Conservation (phyloP, 768 basidiomycete species). For the Panaeolus papilionaceus region DNA sequence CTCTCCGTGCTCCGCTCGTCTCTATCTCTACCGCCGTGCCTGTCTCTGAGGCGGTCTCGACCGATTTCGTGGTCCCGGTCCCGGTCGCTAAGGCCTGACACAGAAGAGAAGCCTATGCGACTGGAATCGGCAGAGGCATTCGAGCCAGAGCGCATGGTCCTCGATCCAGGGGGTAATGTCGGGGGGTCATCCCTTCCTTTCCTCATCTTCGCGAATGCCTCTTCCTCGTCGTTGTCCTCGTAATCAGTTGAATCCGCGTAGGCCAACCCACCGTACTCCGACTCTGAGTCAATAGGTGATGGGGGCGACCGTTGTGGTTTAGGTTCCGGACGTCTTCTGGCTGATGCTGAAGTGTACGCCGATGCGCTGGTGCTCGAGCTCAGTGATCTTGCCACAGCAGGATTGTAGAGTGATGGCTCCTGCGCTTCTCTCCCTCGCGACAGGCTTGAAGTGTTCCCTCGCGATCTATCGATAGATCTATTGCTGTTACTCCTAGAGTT, state of each 20-base stretch:
- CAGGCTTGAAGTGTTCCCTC: not conserved
- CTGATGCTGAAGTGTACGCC: conserved; percentile 13
- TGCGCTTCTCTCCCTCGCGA: not conserved
- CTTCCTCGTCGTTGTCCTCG: conserved; percentile 36
- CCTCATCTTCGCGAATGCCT: conserved; percentile 18
- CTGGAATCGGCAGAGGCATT: conserved; percentile 14
- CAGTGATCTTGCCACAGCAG: conserved; percentile 5
- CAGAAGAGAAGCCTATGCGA: conserved; percentile 2
- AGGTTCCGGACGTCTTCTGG: conserved; percentile 24
- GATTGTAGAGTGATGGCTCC: not conserved
- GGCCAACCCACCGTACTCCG: conserved; percentile 55
- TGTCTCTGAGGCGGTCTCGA: conserved; percentile 1
- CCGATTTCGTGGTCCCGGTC: not conserved
- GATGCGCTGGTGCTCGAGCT: conserved; percentile 10
- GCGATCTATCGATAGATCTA: conserved; percentile 8
- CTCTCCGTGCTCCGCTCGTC: conserved; percentile 16
- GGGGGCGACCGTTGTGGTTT: conserved; percentile 23
- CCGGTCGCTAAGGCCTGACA: conserved; percentile 17
- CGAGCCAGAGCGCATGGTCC: conserved; percentile 19
- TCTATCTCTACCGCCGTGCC: not conserved
- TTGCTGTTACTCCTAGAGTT: conserved; percentile 12
- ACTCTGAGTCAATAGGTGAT: conserved; percentile 44
- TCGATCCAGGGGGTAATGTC: conserved; percentile 17
- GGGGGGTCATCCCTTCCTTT: conserved; percentile 29
- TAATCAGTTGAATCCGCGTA: conserved; percentile 57